A percentile compares a stretch with the other conserved stretches of the same genome.
Conservation (phyloP, 202 grass and related monocot species). For the Panicum hallii region DNA sequence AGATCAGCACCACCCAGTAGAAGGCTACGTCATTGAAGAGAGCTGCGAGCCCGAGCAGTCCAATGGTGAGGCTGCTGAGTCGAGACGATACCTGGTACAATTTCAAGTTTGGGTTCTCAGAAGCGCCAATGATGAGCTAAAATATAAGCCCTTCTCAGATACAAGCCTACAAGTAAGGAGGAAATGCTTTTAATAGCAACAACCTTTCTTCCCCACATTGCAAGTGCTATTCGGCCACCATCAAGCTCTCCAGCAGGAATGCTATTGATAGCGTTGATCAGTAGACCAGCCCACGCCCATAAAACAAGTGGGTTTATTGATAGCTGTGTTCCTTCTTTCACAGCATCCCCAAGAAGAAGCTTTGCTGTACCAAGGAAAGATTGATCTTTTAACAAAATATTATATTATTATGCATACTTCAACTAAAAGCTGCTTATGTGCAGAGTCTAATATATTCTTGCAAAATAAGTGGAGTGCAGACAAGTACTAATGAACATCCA, state of each 20-base stretch:
- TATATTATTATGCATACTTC: constrained; percentile 18
- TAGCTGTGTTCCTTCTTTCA: constrained; percentile 89
- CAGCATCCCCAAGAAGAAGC: constrained; percentile 81
- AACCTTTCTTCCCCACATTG: constrained; percentile 99
- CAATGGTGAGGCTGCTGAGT: constrained; percentile 63
- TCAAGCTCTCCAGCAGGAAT: constrained; percentile 94
- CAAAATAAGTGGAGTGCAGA: neutral
- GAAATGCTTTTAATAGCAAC: neutral
- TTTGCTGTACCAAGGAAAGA: constrained; percentile 67
- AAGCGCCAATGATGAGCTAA: constrained; percentile 1
- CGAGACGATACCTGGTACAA: constrained; percentile 67
- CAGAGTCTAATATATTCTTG: neutral
- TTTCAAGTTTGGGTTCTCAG: constrained; percentile 32
- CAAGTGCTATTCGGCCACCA: constrained; percentile 74
- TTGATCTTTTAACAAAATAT: neutral
- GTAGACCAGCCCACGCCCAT: constrained; percentile 92
- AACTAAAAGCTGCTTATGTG: neutral
- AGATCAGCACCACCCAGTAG: constrained; percentile 93
- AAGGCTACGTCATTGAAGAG: constrained; percentile 83
- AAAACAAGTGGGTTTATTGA: constrained; percentile 89
- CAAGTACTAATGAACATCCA: constrained; percentile 27
- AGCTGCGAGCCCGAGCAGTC: constrained; percentile 72
- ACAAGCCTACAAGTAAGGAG: neutral
- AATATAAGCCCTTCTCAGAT: constrained; percentile 1
- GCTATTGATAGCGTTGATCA: constrained; percentile 94